Percentiles rank a stretch among this genome's conserved stretches.
These are phyloP conservation scores for Candida fluviatilis DNA, from an alignment of 805 yeast genomes.

Conservation along the genomic window DNA sequence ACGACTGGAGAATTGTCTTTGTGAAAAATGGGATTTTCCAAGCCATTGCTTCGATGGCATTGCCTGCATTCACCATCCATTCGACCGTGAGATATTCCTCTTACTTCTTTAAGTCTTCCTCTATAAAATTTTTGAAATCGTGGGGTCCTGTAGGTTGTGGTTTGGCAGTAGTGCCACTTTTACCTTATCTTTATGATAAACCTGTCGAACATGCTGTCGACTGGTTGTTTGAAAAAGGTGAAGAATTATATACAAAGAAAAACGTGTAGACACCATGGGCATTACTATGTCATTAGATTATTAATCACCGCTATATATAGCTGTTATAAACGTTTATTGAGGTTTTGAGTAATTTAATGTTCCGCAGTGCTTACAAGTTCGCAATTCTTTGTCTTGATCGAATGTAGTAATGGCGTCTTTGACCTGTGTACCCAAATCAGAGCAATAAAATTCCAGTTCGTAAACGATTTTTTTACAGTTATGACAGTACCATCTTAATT, in stretches of 20 bases:
- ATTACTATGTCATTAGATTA: background rate
- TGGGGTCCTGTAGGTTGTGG: slow-evolving; percentile 83
- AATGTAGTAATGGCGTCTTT: slow-evolving; percentile 74
- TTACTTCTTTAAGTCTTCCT: slow-evolving; percentile 51
- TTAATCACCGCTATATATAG: background rate
- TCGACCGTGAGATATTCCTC: slow-evolving; percentile 70
- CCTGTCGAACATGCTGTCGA: slow-evolving; percentile 74
- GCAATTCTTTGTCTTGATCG: slow-evolving; percentile 54
- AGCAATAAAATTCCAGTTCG: slow-evolving; percentile 68
- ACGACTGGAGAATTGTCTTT: slow-evolving; percentile 65
- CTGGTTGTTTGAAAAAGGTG: slow-evolving; percentile 52
- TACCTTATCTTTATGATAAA: slow-evolving; percentile 78
- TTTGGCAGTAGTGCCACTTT: slow-evolving; percentile 67
- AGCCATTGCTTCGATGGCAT: slow-evolving; percentile 78
- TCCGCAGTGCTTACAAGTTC: slow-evolving; percentile 77
- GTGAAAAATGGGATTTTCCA: slow-evolving; percentile 77
- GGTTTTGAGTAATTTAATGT: slow-evolving; percentile 68
- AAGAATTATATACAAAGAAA: slow-evolving; percentile 20
- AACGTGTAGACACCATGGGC: background rate
- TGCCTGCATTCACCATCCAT: slow-evolving; percentile 84
- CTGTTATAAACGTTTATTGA: slow-evolving; percentile 12
- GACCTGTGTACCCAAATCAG: slow-evolving; percentile 86
- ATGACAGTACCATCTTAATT: slow-evolving; percentile 83
- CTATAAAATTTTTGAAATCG: slow-evolving; percentile 44
- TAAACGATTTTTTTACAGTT: slow-evolving; percentile 61